phyloP scores from a whole-genome alignment of 2,329 filamentous ascomycete species.

The Aureobasidium sp. region DNA sequence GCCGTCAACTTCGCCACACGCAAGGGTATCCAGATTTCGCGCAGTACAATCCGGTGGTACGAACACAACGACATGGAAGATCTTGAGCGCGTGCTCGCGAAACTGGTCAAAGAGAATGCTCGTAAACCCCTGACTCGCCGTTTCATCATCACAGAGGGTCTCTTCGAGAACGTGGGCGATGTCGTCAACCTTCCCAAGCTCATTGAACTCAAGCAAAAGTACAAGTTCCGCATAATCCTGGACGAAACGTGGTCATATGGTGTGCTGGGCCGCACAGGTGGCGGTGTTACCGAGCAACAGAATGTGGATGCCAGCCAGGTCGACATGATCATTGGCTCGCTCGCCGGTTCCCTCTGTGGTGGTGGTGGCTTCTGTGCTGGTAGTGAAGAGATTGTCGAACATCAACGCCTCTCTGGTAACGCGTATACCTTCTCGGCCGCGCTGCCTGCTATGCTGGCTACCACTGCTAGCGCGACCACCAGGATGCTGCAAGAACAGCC shows the following conservation, averaged over 20 bases:
- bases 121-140: conserved; percentile 82
- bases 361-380: conserved; percentile 96
- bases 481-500: conserved; percentile 80
- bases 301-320: conserved; percentile 90
- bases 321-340: conserved; percentile 94
- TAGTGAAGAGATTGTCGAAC: conserved; percentile 83
- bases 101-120: conserved; percentile 79
- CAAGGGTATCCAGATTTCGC: conserved; percentile 86
- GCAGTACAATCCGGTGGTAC: conserved; percentile 89
- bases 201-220: conserved; percentile 87
- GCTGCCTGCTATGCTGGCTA: conserved; percentile 84
- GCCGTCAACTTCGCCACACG: conserved; percentile 90
- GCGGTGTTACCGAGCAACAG: conserved; percentile 90
- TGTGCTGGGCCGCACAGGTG: conserved; percentile 82
- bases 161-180: conserved; percentile 89
- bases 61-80: conserved; percentile 96
- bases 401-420: conserved; percentile 87
- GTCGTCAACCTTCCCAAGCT: conserved; percentile 78
- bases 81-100: conserved; percentile 75
- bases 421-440: conserved; percentile 96
- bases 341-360: conserved; percentile 82
- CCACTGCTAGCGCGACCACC: conserved; percentile 90
- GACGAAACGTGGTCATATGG: conserved; percentile 98
- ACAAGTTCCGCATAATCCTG: conserved; percentile 96
- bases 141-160: conserved; percentile 91